Evolutionary conservation across 306 rosid genomes (phyloP).

Genomic region (Gastrolobium villosum): DNA sequence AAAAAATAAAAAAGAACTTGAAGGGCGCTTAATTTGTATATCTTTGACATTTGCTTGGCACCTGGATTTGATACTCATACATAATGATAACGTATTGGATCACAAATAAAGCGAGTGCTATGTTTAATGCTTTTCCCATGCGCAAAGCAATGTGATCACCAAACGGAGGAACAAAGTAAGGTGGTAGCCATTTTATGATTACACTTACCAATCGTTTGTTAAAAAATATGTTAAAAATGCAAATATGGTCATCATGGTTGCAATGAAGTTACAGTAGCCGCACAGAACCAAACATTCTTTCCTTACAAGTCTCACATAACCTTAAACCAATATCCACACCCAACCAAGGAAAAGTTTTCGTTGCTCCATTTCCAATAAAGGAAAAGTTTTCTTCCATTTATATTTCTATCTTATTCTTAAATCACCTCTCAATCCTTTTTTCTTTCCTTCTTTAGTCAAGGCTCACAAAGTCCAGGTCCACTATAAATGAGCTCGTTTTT

Average conservation of each 20-base stretch:
- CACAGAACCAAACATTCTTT: conserved; percentile 61
- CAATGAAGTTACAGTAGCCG: conserved; percentile 43
- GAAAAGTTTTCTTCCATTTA: too few species aligned
- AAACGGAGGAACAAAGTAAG: conserved; percentile 44
- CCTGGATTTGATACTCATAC: not conserved
- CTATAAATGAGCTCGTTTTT: too few species aligned
- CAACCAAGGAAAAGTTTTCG: too few species aligned
- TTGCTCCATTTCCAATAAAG: too few species aligned
- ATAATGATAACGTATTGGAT: conserved; percentile 3
- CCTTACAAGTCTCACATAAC: conserved; percentile 71
- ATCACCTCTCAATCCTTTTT: too few species aligned
- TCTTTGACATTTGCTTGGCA: not conserved
- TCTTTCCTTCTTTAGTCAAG: too few species aligned
- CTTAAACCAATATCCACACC: not conserved
- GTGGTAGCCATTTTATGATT: conserved; percentile 56
- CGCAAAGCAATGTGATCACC: conserved; percentile 56
- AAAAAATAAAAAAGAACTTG: too few species aligned
- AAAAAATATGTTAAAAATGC: conserved; percentile 1
- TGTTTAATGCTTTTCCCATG: conserved; percentile 52
- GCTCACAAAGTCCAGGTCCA: too few species aligned
- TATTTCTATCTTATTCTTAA: too few species aligned
- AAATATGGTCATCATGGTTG: conserved; percentile 44
- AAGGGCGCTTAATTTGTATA: too few species aligned
- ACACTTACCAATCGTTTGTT: conserved; percentile 41
- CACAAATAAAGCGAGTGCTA: conserved; percentile 44